phyloP scores from a whole-genome alignment of 345 rosid genomes.

The Syzygium oleosum region DNA sequence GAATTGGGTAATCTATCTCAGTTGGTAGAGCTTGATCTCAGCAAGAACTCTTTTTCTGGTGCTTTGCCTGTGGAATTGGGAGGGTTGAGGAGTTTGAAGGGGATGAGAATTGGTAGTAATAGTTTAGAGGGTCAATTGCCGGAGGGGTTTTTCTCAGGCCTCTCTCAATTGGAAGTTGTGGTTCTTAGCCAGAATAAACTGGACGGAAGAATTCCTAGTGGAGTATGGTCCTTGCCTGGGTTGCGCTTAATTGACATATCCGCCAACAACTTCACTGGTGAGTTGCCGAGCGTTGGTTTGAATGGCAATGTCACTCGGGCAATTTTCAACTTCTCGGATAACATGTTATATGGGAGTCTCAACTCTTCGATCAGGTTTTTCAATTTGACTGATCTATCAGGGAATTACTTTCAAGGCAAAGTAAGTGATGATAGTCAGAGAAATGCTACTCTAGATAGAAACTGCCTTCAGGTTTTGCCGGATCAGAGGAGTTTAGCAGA shows the following conservation, averaged over 20 bases:
- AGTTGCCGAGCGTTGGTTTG: conserved; percentile 20
- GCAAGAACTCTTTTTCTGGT: conserved; percentile 41
- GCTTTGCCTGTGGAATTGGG: conserved; percentile 32
- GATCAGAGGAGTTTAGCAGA: conserved; percentile 43
- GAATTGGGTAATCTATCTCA: conserved; percentile 34
- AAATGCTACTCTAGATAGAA: conserved; percentile 28
- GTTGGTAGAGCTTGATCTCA: conserved; percentile 52
- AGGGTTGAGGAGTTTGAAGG: conserved; percentile 29
- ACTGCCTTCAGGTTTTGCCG: conserved; percentile 41
- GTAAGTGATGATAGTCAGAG: conserved; percentile 20
- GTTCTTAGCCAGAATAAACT: conserved; percentile 37
- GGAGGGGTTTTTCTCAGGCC: conserved; percentile 24
- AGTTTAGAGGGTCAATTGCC: conserved; percentile 25
- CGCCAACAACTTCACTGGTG: conserved; percentile 47
- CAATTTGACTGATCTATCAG: conserved; percentile 46
- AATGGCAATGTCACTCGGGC: conserved; percentile 21
- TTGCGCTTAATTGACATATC: conserved; percentile 55
- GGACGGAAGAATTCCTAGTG: conserved; percentile 36
- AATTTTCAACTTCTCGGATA: conserved; percentile 54
- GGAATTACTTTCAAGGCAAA: conserved; percentile 73
- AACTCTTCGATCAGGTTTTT: conserved; percentile 31
- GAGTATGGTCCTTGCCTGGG: conserved; percentile 30
- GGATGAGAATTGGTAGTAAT: conserved; percentile 34
- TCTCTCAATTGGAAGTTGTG: conserved; percentile 27
- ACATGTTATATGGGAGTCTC: conserved; percentile 61